Conservation (phyloP, 768 basidiomycete species). For the Podaxis carcinomalis region DNA sequence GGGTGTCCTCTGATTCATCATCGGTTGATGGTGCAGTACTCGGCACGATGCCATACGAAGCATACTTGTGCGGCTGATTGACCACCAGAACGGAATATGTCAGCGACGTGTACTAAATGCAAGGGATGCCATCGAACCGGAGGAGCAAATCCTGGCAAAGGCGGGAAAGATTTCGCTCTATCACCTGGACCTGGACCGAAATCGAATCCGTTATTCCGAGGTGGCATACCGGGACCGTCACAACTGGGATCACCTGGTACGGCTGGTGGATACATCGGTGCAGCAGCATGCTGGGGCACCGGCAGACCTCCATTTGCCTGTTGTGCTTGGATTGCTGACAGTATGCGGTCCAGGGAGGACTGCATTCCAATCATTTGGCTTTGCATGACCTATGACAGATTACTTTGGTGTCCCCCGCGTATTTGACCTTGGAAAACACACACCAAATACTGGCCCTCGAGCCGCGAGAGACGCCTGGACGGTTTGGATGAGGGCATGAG, state of each 20-base stretch:
- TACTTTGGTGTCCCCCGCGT: neutral
- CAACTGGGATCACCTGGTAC: slow-evolving; percentile 12
- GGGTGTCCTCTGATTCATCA: slow-evolving; percentile 87
- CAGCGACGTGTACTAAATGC: slow-evolving; percentile 3
- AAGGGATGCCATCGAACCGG: slow-evolving; percentile 50
- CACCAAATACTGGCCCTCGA: slow-evolving; percentile 85
- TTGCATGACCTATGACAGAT: slow-evolving; percentile 66
- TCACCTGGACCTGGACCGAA: slow-evolving; percentile 27
- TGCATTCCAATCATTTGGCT: slow-evolving; percentile 96
- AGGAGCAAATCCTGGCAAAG: slow-evolving; percentile 87
- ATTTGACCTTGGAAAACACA: slow-evolving; percentile 14
- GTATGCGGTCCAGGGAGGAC: slow-evolving; percentile 80
- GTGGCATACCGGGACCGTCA: slow-evolving; percentile 28
- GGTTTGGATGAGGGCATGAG: slow-evolving; percentile 20
- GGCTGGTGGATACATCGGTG: slow-evolving; percentile 26
- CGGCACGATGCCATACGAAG: slow-evolving; percentile 85
- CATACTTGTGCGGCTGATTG: slow-evolving; percentile 79
- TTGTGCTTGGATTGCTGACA: slow-evolving; percentile 57
- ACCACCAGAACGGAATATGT: slow-evolving; percentile 15
- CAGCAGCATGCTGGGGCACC: slow-evolving; percentile 27
- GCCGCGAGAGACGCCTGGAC: slow-evolving; percentile 70
- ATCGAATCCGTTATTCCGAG: slow-evolving; percentile 37
- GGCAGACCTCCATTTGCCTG: slow-evolving; percentile 27
- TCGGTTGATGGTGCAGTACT: slow-evolving; percentile 83
- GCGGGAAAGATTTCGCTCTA: slow-evolving; percentile 58